These are phyloP conservation scores for Colletotrichum sp. DNA, from an alignment of 2,329 filamentous ascomycete genomes.

Conservation along the genomic window DNA sequence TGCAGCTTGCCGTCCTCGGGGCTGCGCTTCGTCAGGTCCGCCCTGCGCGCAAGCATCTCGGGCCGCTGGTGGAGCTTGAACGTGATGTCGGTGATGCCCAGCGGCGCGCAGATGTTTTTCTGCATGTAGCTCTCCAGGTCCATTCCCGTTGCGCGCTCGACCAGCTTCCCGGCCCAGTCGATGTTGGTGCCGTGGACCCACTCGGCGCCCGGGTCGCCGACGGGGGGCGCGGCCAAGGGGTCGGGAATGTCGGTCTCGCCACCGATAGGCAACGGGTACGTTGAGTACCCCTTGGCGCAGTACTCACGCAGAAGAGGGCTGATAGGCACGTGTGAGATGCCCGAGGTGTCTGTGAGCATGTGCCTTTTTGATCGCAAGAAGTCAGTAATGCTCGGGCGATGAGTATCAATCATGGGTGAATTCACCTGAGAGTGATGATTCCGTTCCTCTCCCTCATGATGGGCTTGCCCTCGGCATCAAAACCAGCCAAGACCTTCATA, in stretches of 20 bases:
- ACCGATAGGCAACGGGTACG: neutral
- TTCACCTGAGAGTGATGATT: conserved; percentile 47
- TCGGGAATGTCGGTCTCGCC: neutral
- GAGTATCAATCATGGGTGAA: neutral
- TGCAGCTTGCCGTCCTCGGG: conserved; percentile 9
- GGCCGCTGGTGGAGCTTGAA: conserved; percentile 31
- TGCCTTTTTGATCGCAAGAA: neutral
- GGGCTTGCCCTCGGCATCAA: conserved; percentile 43
- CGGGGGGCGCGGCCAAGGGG: neutral
- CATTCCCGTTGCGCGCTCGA: conserved; percentile 50
- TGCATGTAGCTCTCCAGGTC: conserved; percentile 49
- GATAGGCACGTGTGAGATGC: conserved; percentile 48
- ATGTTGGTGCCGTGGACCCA: conserved; percentile 50
- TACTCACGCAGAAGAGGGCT: conserved; percentile 32
- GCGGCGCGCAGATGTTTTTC: conserved; percentile 41
- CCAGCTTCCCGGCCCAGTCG: conserved; percentile 58
- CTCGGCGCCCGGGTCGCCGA: conserved; percentile 31
- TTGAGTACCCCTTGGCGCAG: neutral
- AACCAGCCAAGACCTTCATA: conserved; percentile 54
- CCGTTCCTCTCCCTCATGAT: conserved; percentile 33
- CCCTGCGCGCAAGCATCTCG: neutral
- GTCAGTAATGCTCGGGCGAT: neutral
- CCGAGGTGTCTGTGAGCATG: conserved; percentile 56
- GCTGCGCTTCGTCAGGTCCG: conserved; percentile 16
- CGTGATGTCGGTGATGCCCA: conserved; percentile 9